Conservation (phyloP, 805 yeast genomes). For the Kurtzmaniella cleridarum region DNA sequence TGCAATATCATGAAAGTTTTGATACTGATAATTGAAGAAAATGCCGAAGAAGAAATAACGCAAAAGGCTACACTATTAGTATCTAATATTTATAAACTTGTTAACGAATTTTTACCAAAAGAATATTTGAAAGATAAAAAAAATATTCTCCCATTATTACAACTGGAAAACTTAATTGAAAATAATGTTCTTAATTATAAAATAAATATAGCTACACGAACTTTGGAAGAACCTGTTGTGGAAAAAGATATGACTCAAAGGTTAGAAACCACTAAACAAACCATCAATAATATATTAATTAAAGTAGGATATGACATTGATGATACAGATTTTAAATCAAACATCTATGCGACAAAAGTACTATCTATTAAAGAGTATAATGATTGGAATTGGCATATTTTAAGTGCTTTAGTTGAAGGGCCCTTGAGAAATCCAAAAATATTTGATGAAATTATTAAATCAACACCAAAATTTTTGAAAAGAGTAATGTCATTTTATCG, state of each 20-base stretch:
- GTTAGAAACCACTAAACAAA: constrained; percentile 17
- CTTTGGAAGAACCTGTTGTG: constrained; percentile 1
- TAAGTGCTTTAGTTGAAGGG: constrained; percentile 71
- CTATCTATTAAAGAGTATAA: constrained; percentile 71
- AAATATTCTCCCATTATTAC: constrained; percentile 4
- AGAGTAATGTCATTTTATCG: constrained; percentile 80
- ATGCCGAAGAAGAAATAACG: constrained; percentile 40
- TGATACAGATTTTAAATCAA: constrained; percentile 60
- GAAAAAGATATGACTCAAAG: neutral
- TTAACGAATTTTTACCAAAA: constrained; percentile 51
- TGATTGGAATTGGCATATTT: constrained; percentile 83
- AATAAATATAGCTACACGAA: constrained; percentile 14
- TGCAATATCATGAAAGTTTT: constrained; percentile 51
- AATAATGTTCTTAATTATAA: constrained; percentile 9
- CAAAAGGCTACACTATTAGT: constrained; percentile 60
- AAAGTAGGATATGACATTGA: constrained; percentile 32
- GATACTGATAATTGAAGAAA: constrained; percentile 33
- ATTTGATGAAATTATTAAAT: constrained; percentile 67
- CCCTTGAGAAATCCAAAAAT: constrained; percentile 70
- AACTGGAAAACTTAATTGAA: constrained; percentile 2
- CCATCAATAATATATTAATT: constrained; percentile 13
- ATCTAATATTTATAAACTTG: constrained; percentile 54
- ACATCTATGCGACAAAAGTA: constrained; percentile 66
- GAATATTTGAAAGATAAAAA: constrained; percentile 23
- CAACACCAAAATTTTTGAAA: constrained; percentile 80